These are phyloP conservation scores for Rhododendron simsii DNA, from an alignment of 148 eudicot species.

Conservation along the genomic window DNA sequence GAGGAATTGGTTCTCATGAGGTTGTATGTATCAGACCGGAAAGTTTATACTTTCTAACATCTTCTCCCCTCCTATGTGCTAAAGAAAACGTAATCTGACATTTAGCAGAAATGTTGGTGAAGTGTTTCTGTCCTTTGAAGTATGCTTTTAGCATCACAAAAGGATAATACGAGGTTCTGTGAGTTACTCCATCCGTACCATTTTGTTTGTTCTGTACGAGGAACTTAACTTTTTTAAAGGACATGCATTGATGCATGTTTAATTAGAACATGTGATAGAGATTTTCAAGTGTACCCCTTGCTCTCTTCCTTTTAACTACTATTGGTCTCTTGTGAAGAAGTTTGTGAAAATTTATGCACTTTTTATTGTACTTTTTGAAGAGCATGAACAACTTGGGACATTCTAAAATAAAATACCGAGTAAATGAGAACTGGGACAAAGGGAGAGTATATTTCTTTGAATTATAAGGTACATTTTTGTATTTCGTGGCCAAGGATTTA, in stretches of 20 bases:
- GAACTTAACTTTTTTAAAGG: background rate
- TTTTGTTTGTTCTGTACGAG: background rate
- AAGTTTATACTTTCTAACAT: background rate
- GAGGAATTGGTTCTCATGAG: background rate
- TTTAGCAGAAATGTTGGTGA: background rate
- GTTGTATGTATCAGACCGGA: background rate
- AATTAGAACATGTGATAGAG: background rate
- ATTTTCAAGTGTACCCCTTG: background rate
- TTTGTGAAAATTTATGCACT: background rate
- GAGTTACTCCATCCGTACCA: background rate
- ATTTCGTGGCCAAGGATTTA: no score
- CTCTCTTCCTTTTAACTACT: background rate
- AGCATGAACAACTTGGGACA: background rate
- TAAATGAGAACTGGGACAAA: background rate
- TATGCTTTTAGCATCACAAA: background rate
- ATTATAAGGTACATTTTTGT: no score
- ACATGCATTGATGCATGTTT: background rate
- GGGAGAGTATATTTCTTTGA: background rate
- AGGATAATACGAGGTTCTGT: background rate
- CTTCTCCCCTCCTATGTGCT: background rate
- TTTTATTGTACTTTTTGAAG: background rate
- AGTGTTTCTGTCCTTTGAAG: background rate
- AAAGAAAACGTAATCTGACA: background rate
- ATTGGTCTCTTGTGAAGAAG: background rate
- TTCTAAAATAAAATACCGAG: background rate